Evolutionary conservation across 2,329 filamentous ascomycete genomes (phyloP).

Genomic region (Xenoacremonium recifei): DNA sequence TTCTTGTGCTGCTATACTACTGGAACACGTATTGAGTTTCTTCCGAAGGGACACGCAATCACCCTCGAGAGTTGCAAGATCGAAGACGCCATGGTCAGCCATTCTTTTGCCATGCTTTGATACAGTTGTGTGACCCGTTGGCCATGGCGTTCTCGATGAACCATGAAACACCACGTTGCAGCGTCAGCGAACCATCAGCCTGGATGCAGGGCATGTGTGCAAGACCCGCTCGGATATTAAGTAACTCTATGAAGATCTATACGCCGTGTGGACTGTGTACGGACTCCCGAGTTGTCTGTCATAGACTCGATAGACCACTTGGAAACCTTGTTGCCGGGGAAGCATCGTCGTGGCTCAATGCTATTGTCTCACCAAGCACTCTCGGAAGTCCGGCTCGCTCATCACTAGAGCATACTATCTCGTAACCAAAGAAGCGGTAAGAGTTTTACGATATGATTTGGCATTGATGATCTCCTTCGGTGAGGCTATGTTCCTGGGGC

Average conservation of each 20-base stretch:
- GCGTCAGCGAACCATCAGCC: too few relatives aligned
- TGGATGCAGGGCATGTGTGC: too few relatives aligned
- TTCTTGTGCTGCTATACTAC: background rate
- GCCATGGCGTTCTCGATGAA: too few relatives aligned
- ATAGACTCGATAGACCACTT: too few relatives aligned
- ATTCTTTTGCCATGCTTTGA: conserved; percentile 16
- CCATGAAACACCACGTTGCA: too few relatives aligned
- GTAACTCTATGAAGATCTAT: too few relatives aligned
- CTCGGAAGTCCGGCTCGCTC: background rate
- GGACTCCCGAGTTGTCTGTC: too few relatives aligned
- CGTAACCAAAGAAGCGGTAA: background rate
- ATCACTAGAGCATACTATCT: background rate
- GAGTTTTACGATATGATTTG: background rate
- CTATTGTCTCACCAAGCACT: background rate
- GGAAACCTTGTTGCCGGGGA: too few relatives aligned
- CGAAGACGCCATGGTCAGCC: conserved; percentile 9
- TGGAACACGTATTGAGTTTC: background rate
- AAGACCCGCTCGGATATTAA: too few relatives aligned
- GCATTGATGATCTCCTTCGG: background rate
- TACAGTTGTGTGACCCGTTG: too few relatives aligned
- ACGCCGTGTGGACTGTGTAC: too few relatives aligned
- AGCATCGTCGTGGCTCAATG: too few relatives aligned
- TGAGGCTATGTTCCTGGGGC: background rate
- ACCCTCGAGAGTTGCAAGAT: conserved; percentile 7
- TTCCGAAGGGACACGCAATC: conserved; percentile 7